These are phyloP conservation scores for Oropetium thomaeum DNA, from an alignment of 176 grass and related monocot species.

Conservation along the genomic window DNA sequence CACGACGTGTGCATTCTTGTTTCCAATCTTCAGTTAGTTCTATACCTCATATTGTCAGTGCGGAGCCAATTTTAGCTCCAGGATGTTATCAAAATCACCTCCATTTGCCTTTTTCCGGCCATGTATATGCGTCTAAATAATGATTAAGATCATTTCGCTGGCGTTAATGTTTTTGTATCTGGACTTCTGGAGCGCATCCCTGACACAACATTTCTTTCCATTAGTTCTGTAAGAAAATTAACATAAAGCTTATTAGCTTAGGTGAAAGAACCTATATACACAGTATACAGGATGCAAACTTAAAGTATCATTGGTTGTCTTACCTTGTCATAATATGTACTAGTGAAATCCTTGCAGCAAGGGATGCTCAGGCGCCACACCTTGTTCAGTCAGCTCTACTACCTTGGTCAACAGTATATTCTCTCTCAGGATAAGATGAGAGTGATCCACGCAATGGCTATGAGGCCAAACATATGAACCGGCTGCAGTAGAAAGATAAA, in stretches of 20 bases:
- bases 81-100: not conserved
- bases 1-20: not conserved
- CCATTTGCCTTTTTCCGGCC: not conserved
- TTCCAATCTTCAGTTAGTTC: slow-evolving; percentile 21
- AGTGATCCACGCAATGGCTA: slow-evolving; percentile 33
- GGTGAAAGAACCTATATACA: not conserved
- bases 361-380: not conserved
- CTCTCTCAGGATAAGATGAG: slow-evolving; percentile 55
- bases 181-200: not conserved
- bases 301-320: too few relatives aligned
- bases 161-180: not conserved
- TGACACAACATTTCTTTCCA: not conserved
- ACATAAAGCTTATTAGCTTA: too few relatives aligned
- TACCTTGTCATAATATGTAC: slow-evolving; percentile 23
- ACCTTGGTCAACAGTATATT: slow-evolving; percentile 20
- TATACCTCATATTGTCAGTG: slow-evolving; percentile 3
- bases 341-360: slow-evolving; percentile 25
- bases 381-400: not conserved
- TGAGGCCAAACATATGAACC: slow-evolving; percentile 30
- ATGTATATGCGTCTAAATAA: not conserved
- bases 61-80: slow-evolving; percentile 9
- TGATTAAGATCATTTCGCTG: not conserved
- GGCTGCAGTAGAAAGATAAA: slow-evolving; percentile 44
- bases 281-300: not conserved
- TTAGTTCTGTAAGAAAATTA: not conserved